Percentiles rank a stretch among this genome's conserved stretches.
phyloP scores from a whole-genome alignment of 306 rosid genomes.

The Hippophae rhamnoides region DNA sequence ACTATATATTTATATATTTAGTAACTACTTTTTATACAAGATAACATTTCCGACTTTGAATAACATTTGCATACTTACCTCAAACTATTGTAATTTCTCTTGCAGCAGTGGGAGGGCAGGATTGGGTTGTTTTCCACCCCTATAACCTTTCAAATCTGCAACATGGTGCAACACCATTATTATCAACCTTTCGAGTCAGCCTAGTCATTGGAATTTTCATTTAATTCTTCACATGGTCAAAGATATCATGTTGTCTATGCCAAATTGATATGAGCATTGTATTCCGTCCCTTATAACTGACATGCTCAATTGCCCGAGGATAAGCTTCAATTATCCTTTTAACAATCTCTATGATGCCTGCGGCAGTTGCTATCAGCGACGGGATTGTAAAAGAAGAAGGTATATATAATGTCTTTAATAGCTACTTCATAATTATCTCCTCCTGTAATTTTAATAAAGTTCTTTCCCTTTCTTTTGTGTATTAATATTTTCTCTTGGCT shows the following conservation, averaged over 20 bases:
- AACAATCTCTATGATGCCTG: slow-evolving; percentile 36
- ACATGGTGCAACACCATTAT: slow-evolving; percentile 11
- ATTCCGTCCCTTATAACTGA: slow-evolving; percentile 1
- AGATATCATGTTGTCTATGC: slow-evolving; percentile 22
- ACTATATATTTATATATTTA: no score
- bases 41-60: no score
- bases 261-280: slow-evolving; percentile 18
- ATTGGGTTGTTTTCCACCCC: neutral
- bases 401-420: no score
- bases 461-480: no score
- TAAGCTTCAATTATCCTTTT: slow-evolving; percentile 9
- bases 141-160: neutral
- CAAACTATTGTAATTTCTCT: neutral
- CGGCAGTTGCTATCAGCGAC: slow-evolving; percentile 34
- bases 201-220: neutral
- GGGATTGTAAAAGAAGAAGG: slow-evolving; percentile 4
- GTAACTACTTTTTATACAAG: no score
- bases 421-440: neutral
- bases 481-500: neutral
- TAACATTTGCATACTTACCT: neutral
- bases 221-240: neutral
- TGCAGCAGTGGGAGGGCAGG: slow-evolving; percentile 2
- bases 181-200: neutral
- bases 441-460: neutral
- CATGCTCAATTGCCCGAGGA: slow-evolving; percentile 16